Percentiles rank a stretch among this genome's conserved stretches.
phyloP scores from a whole-genome alignment of 2,329 filamentous ascomycete species.

The Drechslerella stenobrocha region DNA sequence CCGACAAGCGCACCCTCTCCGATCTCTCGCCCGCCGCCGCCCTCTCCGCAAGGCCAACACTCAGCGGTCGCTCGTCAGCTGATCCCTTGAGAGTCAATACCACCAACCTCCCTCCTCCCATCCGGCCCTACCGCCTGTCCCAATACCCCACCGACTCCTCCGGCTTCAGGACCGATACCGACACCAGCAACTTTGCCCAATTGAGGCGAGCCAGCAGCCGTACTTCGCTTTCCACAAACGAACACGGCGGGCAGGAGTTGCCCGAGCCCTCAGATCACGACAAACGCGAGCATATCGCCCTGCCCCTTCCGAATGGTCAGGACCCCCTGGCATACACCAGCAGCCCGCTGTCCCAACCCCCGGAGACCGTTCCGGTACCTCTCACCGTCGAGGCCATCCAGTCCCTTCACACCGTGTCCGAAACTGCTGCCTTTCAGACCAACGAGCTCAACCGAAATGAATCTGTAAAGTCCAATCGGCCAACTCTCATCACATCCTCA shows the following conservation, averaged over 20 bases:
- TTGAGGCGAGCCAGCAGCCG: constrained; percentile 34
- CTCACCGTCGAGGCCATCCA: constrained; percentile 10
- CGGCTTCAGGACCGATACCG: constrained; percentile 29
- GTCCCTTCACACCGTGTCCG: constrained; percentile 40
- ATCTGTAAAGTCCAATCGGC: constrained; percentile 34
- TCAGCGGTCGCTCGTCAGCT: constrained; percentile 17
- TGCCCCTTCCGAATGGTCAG: constrained; percentile 16
- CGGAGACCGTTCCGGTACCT: constrained; percentile 16
- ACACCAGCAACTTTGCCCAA: constrained; percentile 19
- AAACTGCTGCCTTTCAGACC: constrained; percentile 37
- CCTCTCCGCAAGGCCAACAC: constrained; percentile 5
- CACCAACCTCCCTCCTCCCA: constrained; percentile 42
- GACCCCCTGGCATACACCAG: constrained; percentile 18
- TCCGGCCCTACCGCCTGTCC: constrained; percentile 30
- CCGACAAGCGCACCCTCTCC: constrained; percentile 14
- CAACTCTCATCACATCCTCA: constrained; percentile 33
- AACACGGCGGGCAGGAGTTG: constrained; percentile 16
- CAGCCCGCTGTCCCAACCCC: constrained; percentile 11
- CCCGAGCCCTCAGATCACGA: constrained; percentile 12
- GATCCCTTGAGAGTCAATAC: constrained; percentile 41
- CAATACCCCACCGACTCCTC: constrained; percentile 32
- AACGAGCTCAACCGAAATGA: constrained; percentile 42
- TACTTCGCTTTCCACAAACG: constrained; percentile 14
- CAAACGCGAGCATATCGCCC: constrained; percentile 21
- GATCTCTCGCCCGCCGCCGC: not conserved